Base-by-base conservation (phyloP, 352 stramenopile genomes). In the Peronospora belbahrii region DNA sequence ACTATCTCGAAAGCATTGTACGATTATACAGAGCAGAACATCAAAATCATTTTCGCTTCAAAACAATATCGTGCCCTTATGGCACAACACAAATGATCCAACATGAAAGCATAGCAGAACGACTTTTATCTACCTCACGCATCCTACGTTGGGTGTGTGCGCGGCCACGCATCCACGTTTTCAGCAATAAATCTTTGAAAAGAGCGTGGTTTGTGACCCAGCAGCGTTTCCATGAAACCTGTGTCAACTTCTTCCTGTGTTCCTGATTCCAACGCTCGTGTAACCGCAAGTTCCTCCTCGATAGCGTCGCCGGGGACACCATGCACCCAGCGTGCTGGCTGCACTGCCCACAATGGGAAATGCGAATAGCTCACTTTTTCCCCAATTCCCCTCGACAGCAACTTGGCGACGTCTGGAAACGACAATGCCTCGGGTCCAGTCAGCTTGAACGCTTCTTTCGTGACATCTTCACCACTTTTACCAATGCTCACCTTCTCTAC, bases 291-390 rank as follows among this genome's bases (percentile, higher is more conserved):
- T 46, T 84, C 65, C 36, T 65, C 66, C n/a, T 70, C 46, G 14
- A 88, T 74, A 1, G 46, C 70, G 20, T 90, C 78, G 0, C 75
- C 68, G 22, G 67, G 52, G n/a, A 82, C 65, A 14, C 78, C 78
- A 37, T 62, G 67, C 49, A 85, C 80, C 78, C 78, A 90, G 20
- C 83, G 64, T 23, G 78, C 67, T 8, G 75, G 73, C 46, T 88
- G 69, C 37, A 90, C 70, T 2, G 76, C 73, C 78, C 78, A 90
- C 17, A 85, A 47, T 2, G 78, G 75, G 24, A 88, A 87, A 40
- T 84, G 52, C 17, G 73, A 84, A 42, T 75, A 85, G 8, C 42
- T 59, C 11, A 89, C 74, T 10, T 49, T 52, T 7, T 82, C 45
- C 0, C 53, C 53, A 19, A 88, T 62, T 2, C 54, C 58, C 0